These are phyloP conservation scores for Paracamarosporium sp. DNA, from an alignment of 2,329 filamentous ascomycete genomes.

Conservation along the genomic window DNA sequence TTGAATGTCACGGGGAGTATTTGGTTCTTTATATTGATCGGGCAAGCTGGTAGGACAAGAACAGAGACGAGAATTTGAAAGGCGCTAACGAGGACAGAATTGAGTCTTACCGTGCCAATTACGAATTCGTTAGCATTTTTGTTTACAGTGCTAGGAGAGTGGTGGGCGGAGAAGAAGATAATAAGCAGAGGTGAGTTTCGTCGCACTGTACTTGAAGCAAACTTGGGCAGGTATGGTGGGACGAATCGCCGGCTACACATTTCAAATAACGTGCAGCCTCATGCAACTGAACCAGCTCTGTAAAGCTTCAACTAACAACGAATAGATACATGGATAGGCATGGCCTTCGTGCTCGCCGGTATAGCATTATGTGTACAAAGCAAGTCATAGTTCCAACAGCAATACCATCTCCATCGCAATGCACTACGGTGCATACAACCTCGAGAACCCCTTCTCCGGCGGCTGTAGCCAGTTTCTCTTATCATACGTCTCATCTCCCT, in stretches of 20 bases:
- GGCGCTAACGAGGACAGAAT: conserved; percentile 61
- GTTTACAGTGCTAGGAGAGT: conserved; percentile 95
- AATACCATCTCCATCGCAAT: background rate
- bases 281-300: background rate
- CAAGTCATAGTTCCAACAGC: conserved; percentile 39
- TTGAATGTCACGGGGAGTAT: conserved; percentile 91
- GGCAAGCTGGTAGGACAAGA: conserved; percentile 76
- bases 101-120: conserved; percentile 92
- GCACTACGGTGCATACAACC: conserved; percentile 53
- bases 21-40: conserved; percentile 96
- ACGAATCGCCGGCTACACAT: no score
- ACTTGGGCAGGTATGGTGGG: background rate
- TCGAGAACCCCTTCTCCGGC: conserved; percentile 79
- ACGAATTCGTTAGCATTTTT: conserved; percentile 93
- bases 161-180: conserved; percentile 91
- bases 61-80: background rate
- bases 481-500: conserved; percentile 81
- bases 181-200: conserved; percentile 75
- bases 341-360: conserved; percentile 77
- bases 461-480: conserved; percentile 93
- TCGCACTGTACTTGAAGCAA: background rate
- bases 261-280: no score
- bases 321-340: conserved; percentile 81
- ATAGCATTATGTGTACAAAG: conserved; percentile 83
- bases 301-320: conserved; percentile 9